Percentiles rank a stretch among this genome's conserved stretches.
phyloP scores from a whole-genome alignment of 768 basidiomycete genomes.

The Leccinum boreale region DNA sequence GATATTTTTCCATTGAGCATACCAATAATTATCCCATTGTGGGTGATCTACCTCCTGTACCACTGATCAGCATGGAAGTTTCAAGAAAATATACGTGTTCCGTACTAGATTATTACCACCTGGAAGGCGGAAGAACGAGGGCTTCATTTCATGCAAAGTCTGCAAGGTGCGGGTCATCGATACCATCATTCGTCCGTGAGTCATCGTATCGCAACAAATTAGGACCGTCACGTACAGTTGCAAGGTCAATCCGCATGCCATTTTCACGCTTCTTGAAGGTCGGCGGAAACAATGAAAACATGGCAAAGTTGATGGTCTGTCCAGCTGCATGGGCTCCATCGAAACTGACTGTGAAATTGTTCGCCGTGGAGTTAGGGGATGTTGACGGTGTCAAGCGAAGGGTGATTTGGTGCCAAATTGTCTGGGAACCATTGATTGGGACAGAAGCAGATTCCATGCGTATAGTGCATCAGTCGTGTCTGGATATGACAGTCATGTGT shows the following conservation, averaged over 20 bases:
- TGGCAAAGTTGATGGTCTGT: conserved; percentile 49
- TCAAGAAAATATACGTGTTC: background rate
- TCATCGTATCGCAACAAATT: background rate
- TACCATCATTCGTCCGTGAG: background rate
- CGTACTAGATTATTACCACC: conserved; percentile 62
- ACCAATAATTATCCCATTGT: background rate
- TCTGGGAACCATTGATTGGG: conserved; percentile 39
- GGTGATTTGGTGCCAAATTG: conserved; percentile 47
- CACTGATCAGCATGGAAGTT: conserved; percentile 21
- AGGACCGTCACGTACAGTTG: conserved; percentile 36
- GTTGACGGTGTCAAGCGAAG: conserved; percentile 40
- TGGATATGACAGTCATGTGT: conserved; percentile 10
- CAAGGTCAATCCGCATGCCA: conserved; percentile 60
- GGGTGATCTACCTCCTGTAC: conserved; percentile 36
- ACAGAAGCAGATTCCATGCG: conserved; percentile 47
- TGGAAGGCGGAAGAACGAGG: conserved; percentile 61
- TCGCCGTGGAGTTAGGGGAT: conserved; percentile 39
- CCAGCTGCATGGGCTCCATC: conserved; percentile 40
- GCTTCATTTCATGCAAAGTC: conserved; percentile 50
- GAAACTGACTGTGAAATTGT: conserved; percentile 51
- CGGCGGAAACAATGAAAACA: conserved; percentile 63
- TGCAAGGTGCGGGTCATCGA: conserved; percentile 16
- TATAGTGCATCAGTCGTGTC: conserved; percentile 46
- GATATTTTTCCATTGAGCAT: conserved; percentile 5
- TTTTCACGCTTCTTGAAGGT: conserved; percentile 58